Conservation (phyloP, 805 yeast species). For the Wickerhamiella australiensis region DNA sequence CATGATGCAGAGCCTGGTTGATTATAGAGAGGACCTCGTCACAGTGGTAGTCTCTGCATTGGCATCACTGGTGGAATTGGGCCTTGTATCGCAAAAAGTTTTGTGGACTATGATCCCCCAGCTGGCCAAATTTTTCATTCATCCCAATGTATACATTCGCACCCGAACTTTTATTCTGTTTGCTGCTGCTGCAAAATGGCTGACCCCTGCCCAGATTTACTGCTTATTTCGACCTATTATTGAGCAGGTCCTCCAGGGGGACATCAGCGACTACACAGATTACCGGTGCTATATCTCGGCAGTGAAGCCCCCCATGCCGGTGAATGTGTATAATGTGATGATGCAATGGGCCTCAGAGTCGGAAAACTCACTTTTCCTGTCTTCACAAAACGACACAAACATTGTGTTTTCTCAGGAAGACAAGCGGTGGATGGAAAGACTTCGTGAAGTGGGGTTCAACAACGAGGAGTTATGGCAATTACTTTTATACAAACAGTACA, state of each 20-base stretch:
- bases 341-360: conserved; percentile 53
- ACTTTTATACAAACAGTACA: conserved; percentile 54
- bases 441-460: conserved; percentile 59
- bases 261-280: conserved; percentile 56
- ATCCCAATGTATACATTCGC: conserved; percentile 80
- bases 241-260: conserved; percentile 64
- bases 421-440: conserved; percentile 47
- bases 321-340: conserved; percentile 50
- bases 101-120: conserved; percentile 44
- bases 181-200: conserved; percentile 46
- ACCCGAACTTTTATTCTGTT: conserved; percentile 53
- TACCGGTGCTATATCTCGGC: conserved; percentile 53
- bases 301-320: conserved; percentile 48
- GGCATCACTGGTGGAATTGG: conserved; percentile 44
- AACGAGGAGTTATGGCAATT: conserved; percentile 77
- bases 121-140: conserved; percentile 50
- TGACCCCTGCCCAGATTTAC: conserved; percentile 66
- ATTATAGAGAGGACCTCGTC: conserved; percentile 64
- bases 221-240: conserved; percentile 76
- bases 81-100: conserved; percentile 39
- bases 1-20: conserved; percentile 68
- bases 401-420: conserved; percentile 25
- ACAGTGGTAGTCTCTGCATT: conserved; percentile 52
- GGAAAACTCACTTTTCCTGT: background rate
- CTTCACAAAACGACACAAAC: background rate